Base-by-base conservation (phyloP, 805 yeast species). In the Starmera amethionina region DNA sequence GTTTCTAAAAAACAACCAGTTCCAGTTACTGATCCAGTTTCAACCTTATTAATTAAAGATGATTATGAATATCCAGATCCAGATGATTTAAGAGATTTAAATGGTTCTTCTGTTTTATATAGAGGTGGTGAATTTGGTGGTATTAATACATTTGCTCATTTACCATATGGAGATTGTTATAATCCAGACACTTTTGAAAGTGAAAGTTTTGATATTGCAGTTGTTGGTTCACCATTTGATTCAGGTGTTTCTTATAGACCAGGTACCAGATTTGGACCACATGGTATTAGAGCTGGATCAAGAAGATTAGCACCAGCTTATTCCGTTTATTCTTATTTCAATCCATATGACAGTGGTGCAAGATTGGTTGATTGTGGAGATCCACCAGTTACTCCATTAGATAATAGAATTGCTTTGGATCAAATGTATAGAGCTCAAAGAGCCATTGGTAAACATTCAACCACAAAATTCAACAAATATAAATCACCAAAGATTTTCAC, bases 371-470 rank as follows among this genome's bases (percentile, higher is more conserved):
- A 78, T 55, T 78, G 84, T 55, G 75, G 76, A 36, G 82, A 78
- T 48, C 73, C 76, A 18, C 75, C 81, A 15, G 70, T 77, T 54
- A 72, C 79, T 11, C 82, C 84, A 10, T 67, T 78, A 45, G 82
- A 78, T 58, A 77, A 77, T 56, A 59, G 75, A 40, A 63, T 78
- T 35, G 83, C 84, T 0, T 60, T 78, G 46, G 65, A 71, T 52
- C 84, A 78, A 52, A 66, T 78, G 59, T 71, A 70, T 52, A 61
- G 76, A 35, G 74, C 70, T 15, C 61, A 67, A 43, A 51, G 75
- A 38, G 71, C 74, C 9, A 61, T 72, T 30, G 66, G 59, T 43
- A 60, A 59, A 38, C 71, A 65, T 39, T 35, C 52, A 8, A 54
- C 60, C 29, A 48, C 62, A 8, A 42, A 48, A n/a, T 46, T 52